A percentile compares a stretch with the other conserved stretches of the same genome.
Evolutionary conservation across 257 asterid genomes (phyloP).

Genomic region (Lycium barbarum): DNA sequence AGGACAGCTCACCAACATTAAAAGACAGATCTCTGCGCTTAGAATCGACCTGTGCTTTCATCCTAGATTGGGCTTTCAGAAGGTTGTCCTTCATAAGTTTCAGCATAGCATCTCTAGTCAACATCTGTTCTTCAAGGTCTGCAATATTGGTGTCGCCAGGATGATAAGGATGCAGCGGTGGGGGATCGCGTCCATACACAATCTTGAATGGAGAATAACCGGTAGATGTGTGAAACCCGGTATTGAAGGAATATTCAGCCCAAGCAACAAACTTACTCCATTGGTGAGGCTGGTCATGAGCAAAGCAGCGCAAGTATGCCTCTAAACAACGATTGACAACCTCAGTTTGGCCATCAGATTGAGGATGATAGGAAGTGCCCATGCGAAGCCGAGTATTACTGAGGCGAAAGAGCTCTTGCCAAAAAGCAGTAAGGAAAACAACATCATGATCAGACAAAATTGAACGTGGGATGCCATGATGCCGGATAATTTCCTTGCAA

Average conservation of each 20-base stretch:
- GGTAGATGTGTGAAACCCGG: conserved; percentile 11
- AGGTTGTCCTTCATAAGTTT: conserved; percentile 20
- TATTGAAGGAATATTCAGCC: conserved; percentile 29
- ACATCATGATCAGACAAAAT: background rate
- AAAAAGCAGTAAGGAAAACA: background rate
- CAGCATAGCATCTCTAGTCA: conserved; percentile 22
- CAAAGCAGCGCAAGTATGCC: background rate
- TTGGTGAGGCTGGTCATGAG: background rate
- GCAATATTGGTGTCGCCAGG: background rate
- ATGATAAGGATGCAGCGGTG: conserved; percentile 14
- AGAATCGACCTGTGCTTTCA: conserved; percentile 22
- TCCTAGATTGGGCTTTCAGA: conserved; percentile 11
- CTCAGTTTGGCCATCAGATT: too few relatives aligned
- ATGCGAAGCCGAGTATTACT: too few relatives aligned
- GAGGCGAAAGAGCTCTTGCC: background rate
- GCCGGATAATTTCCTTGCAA: background rate
- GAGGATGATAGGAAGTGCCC: too few relatives aligned
- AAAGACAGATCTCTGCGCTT: background rate
- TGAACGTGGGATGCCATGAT: background rate
- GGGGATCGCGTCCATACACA: conserved; percentile 24
- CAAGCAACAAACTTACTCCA: conserved; percentile 24
- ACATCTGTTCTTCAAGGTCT: background rate
- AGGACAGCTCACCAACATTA: conserved; percentile 19
- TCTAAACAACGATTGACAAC: too few relatives aligned
- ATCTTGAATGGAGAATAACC: conserved; percentile 17